Evolutionary conservation across 768 basidiomycete species (phyloP).

Genomic region (Russula virescens): DNA sequence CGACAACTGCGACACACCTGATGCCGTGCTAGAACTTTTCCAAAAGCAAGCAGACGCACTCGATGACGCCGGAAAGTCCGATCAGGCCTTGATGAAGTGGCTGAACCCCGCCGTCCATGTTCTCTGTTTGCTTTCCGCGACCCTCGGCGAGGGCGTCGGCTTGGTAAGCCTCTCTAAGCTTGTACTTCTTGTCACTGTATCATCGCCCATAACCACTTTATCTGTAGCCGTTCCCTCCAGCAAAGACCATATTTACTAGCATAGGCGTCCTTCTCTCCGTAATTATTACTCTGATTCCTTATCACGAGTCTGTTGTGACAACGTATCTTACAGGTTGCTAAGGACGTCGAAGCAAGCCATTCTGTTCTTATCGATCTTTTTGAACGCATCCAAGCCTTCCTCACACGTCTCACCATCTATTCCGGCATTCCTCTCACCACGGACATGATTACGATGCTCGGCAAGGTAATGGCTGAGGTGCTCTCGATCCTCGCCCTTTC

Average conservation of each 20-base stretch:
- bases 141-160: not conserved
- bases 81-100: not conserved
- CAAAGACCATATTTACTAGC: not conserved
- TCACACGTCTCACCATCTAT: not conserved
- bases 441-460: not conserved
- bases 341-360: not conserved
- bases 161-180: not conserved
- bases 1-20: too few relatives aligned
- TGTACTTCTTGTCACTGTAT: too few relatives aligned
- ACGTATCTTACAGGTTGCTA: not conserved
- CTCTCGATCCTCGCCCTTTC: not conserved
- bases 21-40: too few relatives aligned
- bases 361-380: not conserved
- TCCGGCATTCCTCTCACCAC: not conserved
- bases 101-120: not conserved
- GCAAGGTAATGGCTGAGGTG: not conserved
- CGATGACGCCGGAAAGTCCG: too few relatives aligned
- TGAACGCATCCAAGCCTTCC: not conserved
- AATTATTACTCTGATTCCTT: not conserved
- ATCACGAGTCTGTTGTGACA: not conserved
- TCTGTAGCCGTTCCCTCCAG: not conserved
- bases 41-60: too few relatives aligned
- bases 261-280: not conserved
- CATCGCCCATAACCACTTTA: too few relatives aligned
- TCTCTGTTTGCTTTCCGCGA: not conserved